Conservation (phyloP, 2,329 filamentous ascomycete species). For the Fusarium mundagurra region DNA sequence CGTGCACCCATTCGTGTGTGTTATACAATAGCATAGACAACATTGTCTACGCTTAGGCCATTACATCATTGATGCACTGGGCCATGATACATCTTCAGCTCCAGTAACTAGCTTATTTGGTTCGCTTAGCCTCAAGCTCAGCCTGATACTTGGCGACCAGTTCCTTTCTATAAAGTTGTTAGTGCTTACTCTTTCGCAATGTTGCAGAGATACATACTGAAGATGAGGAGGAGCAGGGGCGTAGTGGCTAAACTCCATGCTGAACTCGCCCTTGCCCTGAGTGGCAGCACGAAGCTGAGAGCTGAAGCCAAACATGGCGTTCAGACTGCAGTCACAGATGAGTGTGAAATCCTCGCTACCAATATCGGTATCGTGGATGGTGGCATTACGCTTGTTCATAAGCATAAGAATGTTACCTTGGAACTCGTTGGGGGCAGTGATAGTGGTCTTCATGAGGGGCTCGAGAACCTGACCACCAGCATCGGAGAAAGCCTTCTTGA, state of each 20-base stretch:
- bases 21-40: slow-evolving; percentile 36
- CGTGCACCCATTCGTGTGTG: slow-evolving; percentile 36
- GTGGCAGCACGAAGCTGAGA: slow-evolving; percentile 90
- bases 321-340: slow-evolving; percentile 89
- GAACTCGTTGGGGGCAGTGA: slow-evolving; percentile 96
- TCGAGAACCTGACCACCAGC: slow-evolving; percentile 88
- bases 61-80: slow-evolving; percentile 5
- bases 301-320: slow-evolving; percentile 98
- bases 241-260: slow-evolving; percentile 99
- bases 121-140: slow-evolving; percentile 66
- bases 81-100: not conserved
- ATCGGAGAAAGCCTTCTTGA: slow-evolving; percentile 89
- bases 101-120: slow-evolving; percentile 53
- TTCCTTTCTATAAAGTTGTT: slow-evolving; percentile 59
- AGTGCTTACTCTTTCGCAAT: not conserved
- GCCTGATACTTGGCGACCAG: slow-evolving; percentile 67
- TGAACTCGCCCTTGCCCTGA: slow-evolving; percentile 98
- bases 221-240: slow-evolving; percentile 85
- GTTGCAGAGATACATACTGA: slow-evolving; percentile 70
- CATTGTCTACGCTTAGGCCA: slow-evolving; percentile 6
- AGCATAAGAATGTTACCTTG: slow-evolving; percentile 95
- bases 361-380: slow-evolving; percentile 95
- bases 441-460: slow-evolving; percentile 97
- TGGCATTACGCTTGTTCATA: slow-evolving; percentile 95
- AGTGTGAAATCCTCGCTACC: slow-evolving; percentile 94